Percentiles rank a stretch among this genome's conserved stretches.
Conservation (phyloP, 345 rosid genomes). For the Viola odorata region DNA sequence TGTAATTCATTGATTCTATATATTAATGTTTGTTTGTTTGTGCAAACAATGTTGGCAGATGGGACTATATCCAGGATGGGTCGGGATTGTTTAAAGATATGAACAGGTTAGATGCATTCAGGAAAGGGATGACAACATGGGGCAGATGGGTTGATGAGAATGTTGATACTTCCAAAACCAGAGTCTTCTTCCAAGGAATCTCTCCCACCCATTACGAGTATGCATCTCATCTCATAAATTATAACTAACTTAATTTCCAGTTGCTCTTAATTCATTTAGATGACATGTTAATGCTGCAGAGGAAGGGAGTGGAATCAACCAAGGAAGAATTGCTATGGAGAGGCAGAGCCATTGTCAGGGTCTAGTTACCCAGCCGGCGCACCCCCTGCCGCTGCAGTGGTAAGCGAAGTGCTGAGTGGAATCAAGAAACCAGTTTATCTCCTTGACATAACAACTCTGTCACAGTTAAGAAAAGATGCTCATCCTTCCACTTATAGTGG, state of each 20-base stretch:
- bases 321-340: slow-evolving; percentile 51
- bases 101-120: slow-evolving; percentile 71
- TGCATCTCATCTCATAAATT: slow-evolving; percentile 15
- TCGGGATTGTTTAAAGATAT: slow-evolving; percentile 42
- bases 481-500: slow-evolving; percentile 68
- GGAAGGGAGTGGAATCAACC: slow-evolving; percentile 82
- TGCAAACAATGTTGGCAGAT: slow-evolving; percentile 32
- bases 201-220: slow-evolving; percentile 89
- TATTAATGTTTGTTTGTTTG: background rate
- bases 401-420: slow-evolving; percentile 47
- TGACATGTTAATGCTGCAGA: slow-evolving; percentile 22
- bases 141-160: slow-evolving; percentile 73
- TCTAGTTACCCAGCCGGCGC: slow-evolving; percentile 66
- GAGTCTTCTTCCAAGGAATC: slow-evolving; percentile 89
- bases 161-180: slow-evolving; percentile 54
- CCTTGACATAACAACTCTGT: slow-evolving; percentile 76
- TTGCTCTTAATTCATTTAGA: too few species aligned
- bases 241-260: too few species aligned
- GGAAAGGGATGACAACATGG: slow-evolving; percentile 76
- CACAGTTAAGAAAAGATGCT: slow-evolving; percentile 86
- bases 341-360: slow-evolving; percentile 58
- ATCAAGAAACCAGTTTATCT: slow-evolving; percentile 62
- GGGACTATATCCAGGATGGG: slow-evolving; percentile 77
- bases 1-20: background rate
- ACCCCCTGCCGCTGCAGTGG: slow-evolving; percentile 55